These are phyloP conservation scores for Nemania bipapillata DNA, from an alignment of 2,329 filamentous ascomycete species.

Conservation along the genomic window DNA sequence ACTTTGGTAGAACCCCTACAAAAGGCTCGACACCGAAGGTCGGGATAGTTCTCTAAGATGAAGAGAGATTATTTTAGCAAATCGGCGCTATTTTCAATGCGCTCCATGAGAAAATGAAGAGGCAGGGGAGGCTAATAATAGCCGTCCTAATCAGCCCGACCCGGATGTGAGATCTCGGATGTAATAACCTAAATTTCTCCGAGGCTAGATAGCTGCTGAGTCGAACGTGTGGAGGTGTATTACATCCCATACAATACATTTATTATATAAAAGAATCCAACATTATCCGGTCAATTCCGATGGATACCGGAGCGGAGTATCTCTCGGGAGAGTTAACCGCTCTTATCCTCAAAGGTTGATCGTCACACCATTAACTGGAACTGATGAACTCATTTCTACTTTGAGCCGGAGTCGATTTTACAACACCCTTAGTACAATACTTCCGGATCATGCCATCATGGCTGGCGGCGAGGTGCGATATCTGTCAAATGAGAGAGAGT, in stretches of 20 bases:
- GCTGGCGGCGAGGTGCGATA: not conserved
- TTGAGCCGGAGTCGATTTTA: not conserved
- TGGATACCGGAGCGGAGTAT: conserved; percentile 14
- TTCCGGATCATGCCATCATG: conserved; percentile 15
- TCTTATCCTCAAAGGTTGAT: not conserved
- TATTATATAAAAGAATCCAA: not conserved
- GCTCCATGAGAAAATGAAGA: not conserved
- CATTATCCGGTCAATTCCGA: not conserved
- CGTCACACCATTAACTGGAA: not conserved
- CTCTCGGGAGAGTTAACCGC: not conserved
- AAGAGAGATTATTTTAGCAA: not conserved
- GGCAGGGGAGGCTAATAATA: not conserved
- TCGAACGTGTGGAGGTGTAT: not conserved
- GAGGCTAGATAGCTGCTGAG: not conserved
- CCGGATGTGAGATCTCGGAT: not conserved
- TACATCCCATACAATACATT: not conserved
- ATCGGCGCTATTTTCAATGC: not conserved
- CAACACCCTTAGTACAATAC: not conserved
- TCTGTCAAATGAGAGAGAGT: not conserved
- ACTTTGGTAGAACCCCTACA: not conserved
- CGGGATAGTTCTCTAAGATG: too few species aligned
- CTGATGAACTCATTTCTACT: conserved; percentile 5
- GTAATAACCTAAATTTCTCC: conserved; percentile 27
- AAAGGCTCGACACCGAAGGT: not conserved
- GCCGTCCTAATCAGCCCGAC: not conserved